These are phyloP conservation scores for Pseudogymnoascus sp. DNA, from an alignment of 2,329 filamentous ascomycete species.

Conservation along the genomic window DNA sequence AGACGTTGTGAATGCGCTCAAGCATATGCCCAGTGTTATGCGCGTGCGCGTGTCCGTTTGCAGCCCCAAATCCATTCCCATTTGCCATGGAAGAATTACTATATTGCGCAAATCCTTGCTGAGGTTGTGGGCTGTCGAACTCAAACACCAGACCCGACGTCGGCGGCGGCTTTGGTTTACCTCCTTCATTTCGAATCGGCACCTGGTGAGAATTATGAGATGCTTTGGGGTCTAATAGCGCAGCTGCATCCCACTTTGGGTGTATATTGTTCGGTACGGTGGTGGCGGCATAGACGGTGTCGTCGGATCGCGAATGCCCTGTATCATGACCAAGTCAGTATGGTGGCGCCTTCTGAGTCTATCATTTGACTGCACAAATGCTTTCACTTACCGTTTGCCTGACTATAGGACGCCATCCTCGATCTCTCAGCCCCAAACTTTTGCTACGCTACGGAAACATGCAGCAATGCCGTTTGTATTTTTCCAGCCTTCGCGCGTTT, in stretches of 20 bases:
- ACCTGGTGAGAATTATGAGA: slow-evolving; percentile 19
- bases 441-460: slow-evolving; percentile 5
- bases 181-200: neutral
- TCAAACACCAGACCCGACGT: slow-evolving; percentile 32
- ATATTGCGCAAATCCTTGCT: slow-evolving; percentile 14
- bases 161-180: slow-evolving; percentile 19
- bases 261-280: neutral
- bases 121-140: slow-evolving; percentile 30
- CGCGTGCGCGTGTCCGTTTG: slow-evolving; percentile 16
- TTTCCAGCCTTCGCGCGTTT: neutral
- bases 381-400: slow-evolving; percentile 27
- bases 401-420: slow-evolving; percentile 31
- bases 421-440: slow-evolving; percentile 14
- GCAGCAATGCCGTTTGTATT: slow-evolving; percentile 4
- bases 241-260: slow-evolving; percentile 33
- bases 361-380: neutral
- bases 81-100: slow-evolving; percentile 1
- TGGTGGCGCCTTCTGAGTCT: neutral
- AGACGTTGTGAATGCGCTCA: slow-evolving; percentile 67
- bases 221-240: slow-evolving; percentile 36
- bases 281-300: slow-evolving; percentile 9
- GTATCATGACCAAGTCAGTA: neutral
- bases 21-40: slow-evolving; percentile 42
- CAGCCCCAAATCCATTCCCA: slow-evolving; percentile 19
- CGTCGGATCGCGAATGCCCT: slow-evolving; percentile 8